A percentile compares a stretch with the other conserved stretches of the same genome.
phyloP scores from a whole-genome alignment of 1,284 basidiomycete species.

The Moesziomyces antarcticus region DNA sequence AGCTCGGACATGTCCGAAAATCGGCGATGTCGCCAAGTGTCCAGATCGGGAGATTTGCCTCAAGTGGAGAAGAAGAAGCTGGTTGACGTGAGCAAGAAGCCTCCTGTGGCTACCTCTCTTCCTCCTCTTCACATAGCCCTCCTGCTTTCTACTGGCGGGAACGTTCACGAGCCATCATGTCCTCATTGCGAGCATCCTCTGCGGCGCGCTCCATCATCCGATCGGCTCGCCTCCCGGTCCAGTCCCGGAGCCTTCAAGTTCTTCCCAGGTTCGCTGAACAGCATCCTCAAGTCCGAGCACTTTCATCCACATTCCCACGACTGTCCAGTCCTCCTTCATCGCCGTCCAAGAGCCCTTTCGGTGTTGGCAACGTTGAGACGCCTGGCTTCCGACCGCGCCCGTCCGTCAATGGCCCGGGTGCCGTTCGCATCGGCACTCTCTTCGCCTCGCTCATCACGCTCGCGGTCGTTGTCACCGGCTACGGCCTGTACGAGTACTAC shows the following conservation, averaged over 20 bases:
- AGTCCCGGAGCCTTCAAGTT: not conserved
- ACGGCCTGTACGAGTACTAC: slow-evolving; percentile 66
- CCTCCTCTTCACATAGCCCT: not conserved
- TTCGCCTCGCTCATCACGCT: slow-evolving; percentile 53
- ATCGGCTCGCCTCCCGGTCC: not conserved
- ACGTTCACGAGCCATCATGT: slow-evolving; percentile 4
- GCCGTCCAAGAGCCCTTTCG: slow-evolving; percentile 3
- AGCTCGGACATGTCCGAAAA: slow-evolving; percentile 13
- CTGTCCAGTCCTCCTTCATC: slow-evolving; percentile 3
- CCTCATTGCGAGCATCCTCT: slow-evolving; percentile 11
- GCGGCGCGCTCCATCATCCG: slow-evolving; percentile 3
- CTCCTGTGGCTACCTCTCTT: not conserved
- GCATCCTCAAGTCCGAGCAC: not conserved
- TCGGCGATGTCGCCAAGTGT: slow-evolving; percentile 3
- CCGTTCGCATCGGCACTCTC: slow-evolving; percentile 40
- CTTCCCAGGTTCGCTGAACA: not conserved
- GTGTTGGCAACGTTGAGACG: slow-evolving; percentile 36
- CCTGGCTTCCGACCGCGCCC: slow-evolving; percentile 30
- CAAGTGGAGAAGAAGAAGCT: slow-evolving; percentile 25
- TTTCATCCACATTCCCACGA: not conserved
- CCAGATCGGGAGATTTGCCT: slow-evolving; percentile 13
- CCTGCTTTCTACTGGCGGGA: not conserved
- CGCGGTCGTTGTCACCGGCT: slow-evolving; percentile 60
- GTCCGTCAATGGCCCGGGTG: slow-evolving; percentile 14
- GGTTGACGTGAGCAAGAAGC: slow-evolving; percentile 1